Evolutionary conservation across 768 basidiomycete genomes (phyloP).

Genomic region (Mycena filopes): DNA sequence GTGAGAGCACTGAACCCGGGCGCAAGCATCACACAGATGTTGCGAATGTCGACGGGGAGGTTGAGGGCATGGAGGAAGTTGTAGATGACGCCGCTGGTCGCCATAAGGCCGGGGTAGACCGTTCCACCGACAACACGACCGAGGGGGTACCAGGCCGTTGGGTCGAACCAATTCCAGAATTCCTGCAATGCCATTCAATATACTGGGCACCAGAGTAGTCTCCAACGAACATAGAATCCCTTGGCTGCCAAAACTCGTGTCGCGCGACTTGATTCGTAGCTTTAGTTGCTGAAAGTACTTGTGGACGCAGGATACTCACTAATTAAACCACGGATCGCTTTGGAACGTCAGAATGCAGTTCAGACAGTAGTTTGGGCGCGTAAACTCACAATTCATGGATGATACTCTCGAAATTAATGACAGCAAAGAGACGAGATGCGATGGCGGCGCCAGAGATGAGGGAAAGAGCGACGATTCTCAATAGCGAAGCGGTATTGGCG

Average conservation of each 20-base stretch:
- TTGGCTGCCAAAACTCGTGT: conserved; percentile 90
- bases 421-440: conserved; percentile 95
- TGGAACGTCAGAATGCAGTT: conserved; percentile 22
- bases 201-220: neutral
- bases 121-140: conserved; percentile 99
- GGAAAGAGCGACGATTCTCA: conserved; percentile 89
- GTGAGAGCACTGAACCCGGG: conserved; percentile 97
- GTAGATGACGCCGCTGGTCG: conserved; percentile 97
- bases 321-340: conserved; percentile 99
- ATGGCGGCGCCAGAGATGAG: conserved; percentile 96
- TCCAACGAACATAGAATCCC: conserved; percentile 88
- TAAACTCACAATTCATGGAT: conserved; percentile 96
- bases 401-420: conserved; percentile 98
- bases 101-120: conserved; percentile 98
- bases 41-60: conserved; percentile 96
- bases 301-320: conserved; percentile 64
- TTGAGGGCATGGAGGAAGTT: conserved; percentile 87
- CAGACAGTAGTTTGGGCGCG: conserved; percentile 1
- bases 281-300: conserved; percentile 19
- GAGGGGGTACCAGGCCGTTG: conserved; percentile 99
- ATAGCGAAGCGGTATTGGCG: conserved; percentile 87
- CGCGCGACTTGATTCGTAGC: conserved; percentile 73
- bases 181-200: conserved; percentile 61
- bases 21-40: conserved; percentile 95
- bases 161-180: conserved; percentile 99